A percentile compares a stretch with the other conserved stretches of the same genome.
Evolutionary conservation across 352 stramenopile species (phyloP).

Genomic region (Phytophthora vignae): DNA sequence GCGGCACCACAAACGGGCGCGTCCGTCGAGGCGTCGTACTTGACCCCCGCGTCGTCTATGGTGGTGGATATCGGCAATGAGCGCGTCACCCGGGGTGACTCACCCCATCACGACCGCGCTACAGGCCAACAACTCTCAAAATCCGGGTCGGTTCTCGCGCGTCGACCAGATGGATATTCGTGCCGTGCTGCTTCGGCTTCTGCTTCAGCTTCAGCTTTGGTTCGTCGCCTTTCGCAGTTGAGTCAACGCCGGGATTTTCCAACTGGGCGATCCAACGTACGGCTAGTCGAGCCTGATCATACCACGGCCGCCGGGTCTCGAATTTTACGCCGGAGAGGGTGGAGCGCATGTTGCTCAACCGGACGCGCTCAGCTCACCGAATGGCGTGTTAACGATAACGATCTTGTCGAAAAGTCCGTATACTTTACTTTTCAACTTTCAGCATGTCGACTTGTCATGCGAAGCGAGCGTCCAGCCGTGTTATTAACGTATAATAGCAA

Average conservation of each 20-base stretch:
- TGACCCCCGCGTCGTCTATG: constrained; percentile 30
- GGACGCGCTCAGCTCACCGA: neutral
- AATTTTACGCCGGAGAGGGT: constrained; percentile 20
- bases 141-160: constrained; percentile 5
- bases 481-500: too few species aligned
- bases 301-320: neutral
- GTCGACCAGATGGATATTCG: constrained; percentile 12
- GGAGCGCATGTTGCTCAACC: constrained; percentile 4
- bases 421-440: too few species aligned
- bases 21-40: constrained; percentile 27
- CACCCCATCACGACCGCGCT: constrained; percentile 6
- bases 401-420: neutral
- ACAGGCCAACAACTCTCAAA: constrained; percentile 22
- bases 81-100: neutral
- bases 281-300: constrained; percentile 17
- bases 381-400: neutral
- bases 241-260: constrained; percentile 6
- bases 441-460: too few species aligned
- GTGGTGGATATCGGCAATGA: constrained; percentile 5
- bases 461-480: too few species aligned
- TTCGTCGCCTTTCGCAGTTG: neutral
- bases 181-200: neutral
- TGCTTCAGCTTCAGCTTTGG: neutral
- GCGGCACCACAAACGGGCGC: neutral
- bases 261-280: constrained; percentile 10